Evolutionary conservation across 1,139 yeast species (phyloP).

Genomic region (Taphrina communis): DNA sequence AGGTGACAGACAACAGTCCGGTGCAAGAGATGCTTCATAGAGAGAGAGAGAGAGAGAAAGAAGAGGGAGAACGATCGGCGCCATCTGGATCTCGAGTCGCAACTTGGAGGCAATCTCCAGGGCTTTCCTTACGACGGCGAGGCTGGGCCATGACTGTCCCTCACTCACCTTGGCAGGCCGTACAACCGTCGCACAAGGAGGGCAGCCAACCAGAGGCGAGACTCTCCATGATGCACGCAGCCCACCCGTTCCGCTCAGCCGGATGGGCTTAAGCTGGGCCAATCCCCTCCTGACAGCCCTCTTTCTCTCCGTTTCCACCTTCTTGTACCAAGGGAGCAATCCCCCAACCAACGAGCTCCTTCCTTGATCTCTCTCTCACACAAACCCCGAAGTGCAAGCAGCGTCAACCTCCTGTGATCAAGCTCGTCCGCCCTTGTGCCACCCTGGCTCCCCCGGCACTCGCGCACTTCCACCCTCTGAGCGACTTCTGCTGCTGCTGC

Average conservation of each 20-base stretch:
- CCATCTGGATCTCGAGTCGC: no score
- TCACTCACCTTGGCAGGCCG: no score
- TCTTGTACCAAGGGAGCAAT: background rate
- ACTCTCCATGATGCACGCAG: background rate
- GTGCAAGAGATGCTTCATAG: background rate
- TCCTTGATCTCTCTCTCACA: background rate
- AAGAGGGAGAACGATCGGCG: background rate
- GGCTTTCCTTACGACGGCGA: background rate
- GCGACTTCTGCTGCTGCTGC: no score
- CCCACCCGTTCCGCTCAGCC: slow-evolving; percentile 8
- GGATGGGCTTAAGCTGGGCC: background rate
- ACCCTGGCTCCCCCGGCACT: slow-evolving; percentile 6
- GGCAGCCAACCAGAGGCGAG: background rate
- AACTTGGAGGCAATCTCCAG: background rate
- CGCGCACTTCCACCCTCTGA: slow-evolving; percentile 3
- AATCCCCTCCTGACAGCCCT: background rate
- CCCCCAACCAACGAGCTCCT: background rate
- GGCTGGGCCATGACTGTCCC: background rate
- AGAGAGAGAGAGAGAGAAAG: background rate
- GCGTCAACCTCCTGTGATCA: slow-evolving; percentile 9
- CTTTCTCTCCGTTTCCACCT: background rate
- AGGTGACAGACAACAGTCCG: background rate
- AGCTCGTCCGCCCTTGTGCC: background rate
- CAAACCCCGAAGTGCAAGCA: background rate
- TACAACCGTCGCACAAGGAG: background rate